phyloP scores from a whole-genome alignment of 2,329 filamentous ascomycete species.

The Sarocladium kiliense region DNA sequence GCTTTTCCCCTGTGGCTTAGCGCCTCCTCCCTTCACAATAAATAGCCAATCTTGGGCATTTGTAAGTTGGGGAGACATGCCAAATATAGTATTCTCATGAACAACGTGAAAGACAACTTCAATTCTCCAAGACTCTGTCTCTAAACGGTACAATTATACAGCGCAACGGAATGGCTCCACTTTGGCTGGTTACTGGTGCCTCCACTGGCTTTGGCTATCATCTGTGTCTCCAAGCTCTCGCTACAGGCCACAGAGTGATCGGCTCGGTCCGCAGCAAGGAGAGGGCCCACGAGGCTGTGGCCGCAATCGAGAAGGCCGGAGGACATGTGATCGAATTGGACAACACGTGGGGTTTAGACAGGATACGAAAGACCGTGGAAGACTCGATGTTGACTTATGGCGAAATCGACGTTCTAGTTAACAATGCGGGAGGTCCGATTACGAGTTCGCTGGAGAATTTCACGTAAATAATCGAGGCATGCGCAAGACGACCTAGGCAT shows the following conservation, averaged over 20 bases:
- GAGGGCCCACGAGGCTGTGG: constrained; percentile 14
- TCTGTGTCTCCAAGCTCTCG: constrained; percentile 35
- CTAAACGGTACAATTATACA: no score
- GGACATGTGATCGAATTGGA: constrained; percentile 24
- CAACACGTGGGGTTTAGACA: constrained; percentile 18
- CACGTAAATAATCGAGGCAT: no score
- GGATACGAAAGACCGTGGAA: constrained; percentile 18
- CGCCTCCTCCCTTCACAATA: not conserved
- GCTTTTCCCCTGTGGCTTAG: not conserved
- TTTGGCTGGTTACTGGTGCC: constrained; percentile 46
- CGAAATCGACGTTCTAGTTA: constrained; percentile 44
- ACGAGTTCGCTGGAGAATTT: constrained; percentile 34
- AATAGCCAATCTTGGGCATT: not conserved
- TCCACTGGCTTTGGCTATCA: constrained; percentile 40
- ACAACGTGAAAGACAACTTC: no score
- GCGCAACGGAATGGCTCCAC: constrained; percentile 16
- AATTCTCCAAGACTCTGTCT: no score
- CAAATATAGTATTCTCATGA: no score
- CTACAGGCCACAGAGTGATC: constrained; percentile 40
- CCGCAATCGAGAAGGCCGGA: constrained; percentile 16
- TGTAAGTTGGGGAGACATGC: not conserved
- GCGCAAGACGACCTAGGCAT: no score
- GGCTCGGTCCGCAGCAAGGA: constrained; percentile 35
- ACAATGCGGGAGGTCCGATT: constrained; percentile 43
- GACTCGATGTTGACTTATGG: constrained; percentile 21